Evolutionary conservation across 805 yeast genomes (phyloP), one percentile per base, ranked within the genome.

Genomic region (Lachancea meyersii): DNA sequence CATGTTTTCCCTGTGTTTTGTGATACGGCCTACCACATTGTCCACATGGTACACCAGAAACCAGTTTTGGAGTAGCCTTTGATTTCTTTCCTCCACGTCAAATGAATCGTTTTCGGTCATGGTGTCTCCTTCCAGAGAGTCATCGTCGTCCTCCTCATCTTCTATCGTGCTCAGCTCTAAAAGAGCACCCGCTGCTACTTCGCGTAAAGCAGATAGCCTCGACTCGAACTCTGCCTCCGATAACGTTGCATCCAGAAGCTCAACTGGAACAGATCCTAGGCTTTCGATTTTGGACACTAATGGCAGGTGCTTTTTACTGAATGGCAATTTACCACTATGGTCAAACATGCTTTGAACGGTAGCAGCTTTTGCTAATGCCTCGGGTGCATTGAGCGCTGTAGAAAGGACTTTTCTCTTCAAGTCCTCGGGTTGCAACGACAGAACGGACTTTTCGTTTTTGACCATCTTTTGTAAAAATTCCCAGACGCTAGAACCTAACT

Each of bases 221-320:
- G 11, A 16, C 17, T 16, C 40, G 24, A 41, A 41, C 31, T 41
- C 35, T n/a, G 28, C 26, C 17, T 41, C 44, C 11, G 44, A 30
- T 9, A 41, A 2, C 18, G 22, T 22, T 2, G 31, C 13, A 21
- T 41, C 35, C 14, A 41, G 22, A 9, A 41, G 35, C 32, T 41
- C 40, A 8, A 35, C 40, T 3, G 44, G 40, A 10, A 41, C 26
- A 3, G 36, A 31, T 14, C 36, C 26, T 11, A 41, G 18, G 26
- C 44, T 41, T 35, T 41, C 44, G 23, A 41, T 41, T 22, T 31
- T 35, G 23, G 44, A 41, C 9, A 41, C 39, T 16, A 41, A n/a
- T 8, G 44, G 44, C 13, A 41, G 17, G 18, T 41, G 40, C 17
- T 35, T 41, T 24, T 35, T 41, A 20, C 40, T 41, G 18, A 41